These are phyloP conservation scores for Juncus effusus DNA, from an alignment of 176 grass and related monocot species.

Conservation along the genomic window DNA sequence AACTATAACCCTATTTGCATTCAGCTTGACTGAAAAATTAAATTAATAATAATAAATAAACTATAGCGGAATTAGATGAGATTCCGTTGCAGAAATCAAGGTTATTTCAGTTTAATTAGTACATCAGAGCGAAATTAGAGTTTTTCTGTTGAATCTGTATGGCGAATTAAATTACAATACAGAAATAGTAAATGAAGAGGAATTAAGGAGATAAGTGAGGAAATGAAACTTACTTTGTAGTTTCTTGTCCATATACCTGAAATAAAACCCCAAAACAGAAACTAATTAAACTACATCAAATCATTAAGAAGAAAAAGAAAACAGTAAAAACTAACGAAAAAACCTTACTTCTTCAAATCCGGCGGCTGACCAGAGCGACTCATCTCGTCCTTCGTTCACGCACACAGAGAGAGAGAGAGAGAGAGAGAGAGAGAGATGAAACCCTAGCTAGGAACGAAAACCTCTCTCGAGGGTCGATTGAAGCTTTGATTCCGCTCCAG, in stretches of 20 bases:
- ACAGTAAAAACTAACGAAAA: neutral
- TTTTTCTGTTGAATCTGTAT: too few species aligned
- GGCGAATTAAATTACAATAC: neutral
- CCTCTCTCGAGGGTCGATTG: neutral
- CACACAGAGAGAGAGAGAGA: too few species aligned
- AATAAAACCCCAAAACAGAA: slow-evolving; percentile 3
- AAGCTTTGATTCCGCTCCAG: too few species aligned
- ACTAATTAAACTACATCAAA: slow-evolving; percentile 7
- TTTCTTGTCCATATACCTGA: slow-evolving; percentile 96
- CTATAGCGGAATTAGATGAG: neutral
- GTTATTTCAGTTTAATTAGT: neutral
- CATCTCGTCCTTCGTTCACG: slow-evolving; percentile 26
- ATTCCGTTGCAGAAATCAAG: neutral
- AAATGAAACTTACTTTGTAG: slow-evolving; percentile 68
- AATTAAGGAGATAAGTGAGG: neutral
- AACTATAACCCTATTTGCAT: slow-evolving; percentile 78
- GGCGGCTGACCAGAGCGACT: slow-evolving; percentile 86
- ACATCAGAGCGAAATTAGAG: too few species aligned
- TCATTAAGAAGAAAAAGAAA: neutral
- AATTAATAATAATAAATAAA: neutral
- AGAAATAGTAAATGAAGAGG: neutral
- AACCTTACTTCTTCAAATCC: slow-evolving; percentile 84
- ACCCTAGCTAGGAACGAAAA: slow-evolving; percentile 8
- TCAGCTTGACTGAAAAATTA: slow-evolving; percentile 69
- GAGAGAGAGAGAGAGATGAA: slow-evolving; percentile 1